These are phyloP conservation scores for Trichoderma erinaceum DNA, from an alignment of 495 filamentous ascomycete species.

Conservation along the genomic window DNA sequence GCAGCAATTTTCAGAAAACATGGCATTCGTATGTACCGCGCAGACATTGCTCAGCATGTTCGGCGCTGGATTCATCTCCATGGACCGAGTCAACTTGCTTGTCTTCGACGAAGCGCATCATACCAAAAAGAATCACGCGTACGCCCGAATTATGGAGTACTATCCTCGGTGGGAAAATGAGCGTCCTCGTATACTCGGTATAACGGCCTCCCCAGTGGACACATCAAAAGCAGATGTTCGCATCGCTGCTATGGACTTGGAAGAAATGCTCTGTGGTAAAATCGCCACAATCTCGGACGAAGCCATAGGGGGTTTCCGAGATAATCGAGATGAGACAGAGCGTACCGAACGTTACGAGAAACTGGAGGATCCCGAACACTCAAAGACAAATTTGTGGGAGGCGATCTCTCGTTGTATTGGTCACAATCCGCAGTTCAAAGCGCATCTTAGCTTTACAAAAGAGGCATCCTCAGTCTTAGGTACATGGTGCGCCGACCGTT, in stretches of 20 bases:
- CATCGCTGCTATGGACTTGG: slow-evolving; percentile 69
- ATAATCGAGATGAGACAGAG: slow-evolving; percentile 35
- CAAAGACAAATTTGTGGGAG: slow-evolving; percentile 59
- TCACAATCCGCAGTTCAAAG: slow-evolving; percentile 50
- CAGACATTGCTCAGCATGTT: slow-evolving; percentile 76
- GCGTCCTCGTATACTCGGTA: slow-evolving; percentile 81
- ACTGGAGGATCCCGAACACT: slow-evolving; percentile 37
- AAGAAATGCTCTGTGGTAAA: slow-evolving; percentile 66
- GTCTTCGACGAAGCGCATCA: slow-evolving; percentile 98
- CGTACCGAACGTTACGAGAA: slow-evolving; percentile 50
- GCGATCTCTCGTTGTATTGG: slow-evolving; percentile 49
- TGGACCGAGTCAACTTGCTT: slow-evolving; percentile 80
- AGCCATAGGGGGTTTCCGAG: neutral
- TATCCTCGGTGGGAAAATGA: slow-evolving; percentile 43
- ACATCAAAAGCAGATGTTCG: slow-evolving; percentile 58
- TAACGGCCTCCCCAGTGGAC: slow-evolving; percentile 98
- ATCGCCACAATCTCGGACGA: slow-evolving; percentile 74
- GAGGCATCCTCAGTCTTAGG: slow-evolving; percentile 65
- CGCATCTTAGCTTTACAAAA: slow-evolving; percentile 52
- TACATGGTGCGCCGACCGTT: slow-evolving; percentile 77
- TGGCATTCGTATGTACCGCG: slow-evolving; percentile 90
- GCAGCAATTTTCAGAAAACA: slow-evolving; percentile 59
- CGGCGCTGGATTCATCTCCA: slow-evolving; percentile 72
- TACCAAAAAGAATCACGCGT: slow-evolving; percentile 89
- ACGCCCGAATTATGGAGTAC: slow-evolving; percentile 86